Conservation (phyloP, 345 rosid species). For the Cochlearia excelsa region DNA sequence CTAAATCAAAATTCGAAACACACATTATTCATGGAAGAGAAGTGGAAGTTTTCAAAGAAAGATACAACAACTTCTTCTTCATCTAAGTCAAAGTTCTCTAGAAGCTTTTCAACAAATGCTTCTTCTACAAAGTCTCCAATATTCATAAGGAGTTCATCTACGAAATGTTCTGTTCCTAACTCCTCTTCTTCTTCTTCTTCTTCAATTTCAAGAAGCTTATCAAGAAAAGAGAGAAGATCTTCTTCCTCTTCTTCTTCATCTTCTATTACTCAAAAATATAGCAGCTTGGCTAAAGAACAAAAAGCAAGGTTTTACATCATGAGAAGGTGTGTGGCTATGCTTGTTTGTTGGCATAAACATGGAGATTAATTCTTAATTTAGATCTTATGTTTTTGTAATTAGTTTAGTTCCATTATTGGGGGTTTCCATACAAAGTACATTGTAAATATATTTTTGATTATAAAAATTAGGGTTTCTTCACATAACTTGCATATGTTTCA, state of each 20-base stretch:
- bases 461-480: constrained; percentile 30
- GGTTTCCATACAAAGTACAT: constrained; percentile 36
- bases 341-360: constrained; percentile 96
- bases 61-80: constrained; percentile 41
- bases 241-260: constrained; percentile 35
- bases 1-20: constrained; percentile 15
- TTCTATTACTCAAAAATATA: constrained; percentile 66
- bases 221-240: constrained; percentile 53
- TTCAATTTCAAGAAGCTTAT: constrained; percentile 49
- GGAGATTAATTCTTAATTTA: constrained; percentile 57
- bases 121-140: constrained; percentile 61
- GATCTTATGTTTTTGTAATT: constrained; percentile 32
- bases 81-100: constrained; percentile 48
- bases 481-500: constrained; percentile 23
- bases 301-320: constrained; percentile 95
- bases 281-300: constrained; percentile 90
- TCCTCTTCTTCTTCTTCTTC: constrained; percentile 43
- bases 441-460: constrained; percentile 39
- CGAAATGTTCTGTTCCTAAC: constrained; percentile 40
- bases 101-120: constrained; percentile 72
- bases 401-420: constrained; percentile 32
- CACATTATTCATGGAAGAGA: constrained; percentile 62
- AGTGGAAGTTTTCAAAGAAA: constrained; percentile 65
- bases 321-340: constrained; percentile 98
- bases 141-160: constrained; percentile 51